These are phyloP conservation scores for Hypericum perforatum DNA, from an alignment of 345 rosid genomes.

Conservation along the genomic window DNA sequence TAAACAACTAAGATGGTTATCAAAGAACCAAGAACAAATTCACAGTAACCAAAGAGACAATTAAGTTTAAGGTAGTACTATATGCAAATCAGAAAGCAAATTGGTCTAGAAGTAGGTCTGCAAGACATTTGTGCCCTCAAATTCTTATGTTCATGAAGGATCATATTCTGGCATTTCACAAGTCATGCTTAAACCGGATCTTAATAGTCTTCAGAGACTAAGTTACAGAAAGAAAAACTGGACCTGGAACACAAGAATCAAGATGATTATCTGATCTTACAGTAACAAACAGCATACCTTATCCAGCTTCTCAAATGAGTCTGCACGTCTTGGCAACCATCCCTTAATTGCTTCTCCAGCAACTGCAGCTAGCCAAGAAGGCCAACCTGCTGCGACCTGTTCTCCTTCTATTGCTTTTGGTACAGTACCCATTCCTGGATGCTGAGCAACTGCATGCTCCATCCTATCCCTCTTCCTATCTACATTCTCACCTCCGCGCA, in stretches of 20 bases:
- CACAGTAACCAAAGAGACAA: no score
- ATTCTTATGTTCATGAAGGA: no score
- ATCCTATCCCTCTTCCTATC: constrained; percentile 65
- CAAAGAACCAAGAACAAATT: no score
- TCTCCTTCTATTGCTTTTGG: constrained; percentile 82
- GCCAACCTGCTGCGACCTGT: constrained; percentile 98
- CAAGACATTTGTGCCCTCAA: no score
- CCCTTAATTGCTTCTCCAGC: constrained; percentile 98
- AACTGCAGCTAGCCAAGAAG: constrained; percentile 88
- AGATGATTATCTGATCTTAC: not conserved
- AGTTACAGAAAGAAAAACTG: not conserved
- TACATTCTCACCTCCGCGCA: constrained; percentile 40
- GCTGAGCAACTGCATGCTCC: constrained; percentile 37
- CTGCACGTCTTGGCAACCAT: constrained; percentile 94
- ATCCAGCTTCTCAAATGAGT: constrained; percentile 91
- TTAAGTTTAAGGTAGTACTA: no score
- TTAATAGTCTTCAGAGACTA: not conserved
- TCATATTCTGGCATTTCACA: no score
- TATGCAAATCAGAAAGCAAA: no score
- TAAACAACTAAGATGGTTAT: no score
- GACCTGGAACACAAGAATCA: not conserved
- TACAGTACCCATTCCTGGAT: constrained; percentile 51
- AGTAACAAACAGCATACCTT: constrained; percentile 48
- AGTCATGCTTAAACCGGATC: no score
- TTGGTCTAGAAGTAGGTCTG: no score